phyloP scores from a whole-genome alignment of 1,139 yeast species.

The Ogataea hybrid region DNA sequence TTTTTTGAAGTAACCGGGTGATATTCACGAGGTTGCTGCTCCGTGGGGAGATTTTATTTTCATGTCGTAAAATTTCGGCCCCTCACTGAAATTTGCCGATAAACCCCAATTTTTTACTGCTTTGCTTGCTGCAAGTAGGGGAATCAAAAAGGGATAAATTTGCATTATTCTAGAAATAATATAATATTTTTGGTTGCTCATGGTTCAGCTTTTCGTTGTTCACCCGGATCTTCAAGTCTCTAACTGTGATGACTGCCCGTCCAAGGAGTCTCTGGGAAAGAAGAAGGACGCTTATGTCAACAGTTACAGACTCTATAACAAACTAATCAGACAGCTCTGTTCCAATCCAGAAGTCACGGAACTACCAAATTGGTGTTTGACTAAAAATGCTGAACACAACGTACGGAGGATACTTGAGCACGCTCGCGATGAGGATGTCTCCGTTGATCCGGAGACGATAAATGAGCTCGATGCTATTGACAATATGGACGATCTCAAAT shows the following conservation, averaged over 20 bases:
- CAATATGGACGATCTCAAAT: constrained; percentile 7
- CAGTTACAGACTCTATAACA: constrained; percentile 14
- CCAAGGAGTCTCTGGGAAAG: constrained; percentile 14
- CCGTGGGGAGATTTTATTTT: background rate
- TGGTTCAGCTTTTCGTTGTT: constrained; percentile 33
- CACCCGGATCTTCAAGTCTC: constrained; percentile 32
- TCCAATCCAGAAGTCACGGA: constrained; percentile 14
- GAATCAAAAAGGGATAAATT: background rate
- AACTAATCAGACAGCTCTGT: constrained; percentile 9
- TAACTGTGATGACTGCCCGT: constrained; percentile 28
- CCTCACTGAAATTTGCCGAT: background rate
- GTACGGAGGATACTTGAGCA: constrained; percentile 6
- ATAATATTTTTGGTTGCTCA: constrained; percentile 1
- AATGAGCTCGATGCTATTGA: constrained; percentile 3
- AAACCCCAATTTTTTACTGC: background rate
- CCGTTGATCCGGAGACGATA: background rate
- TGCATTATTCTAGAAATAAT: background rate
- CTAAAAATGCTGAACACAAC: constrained; percentile 16
- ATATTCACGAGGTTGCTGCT: background rate
- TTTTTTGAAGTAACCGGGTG: background rate
- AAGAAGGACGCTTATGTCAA: constrained; percentile 20
- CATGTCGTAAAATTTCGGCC: no score
- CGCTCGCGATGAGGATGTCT: background rate
- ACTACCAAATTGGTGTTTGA: constrained; percentile 21
- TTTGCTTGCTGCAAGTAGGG: background rate